Evolutionary conservation across 495 filamentous ascomycete species (phyloP), one percentile per base, ranked within the genome.

Genomic region (Podospora conica): DNA sequence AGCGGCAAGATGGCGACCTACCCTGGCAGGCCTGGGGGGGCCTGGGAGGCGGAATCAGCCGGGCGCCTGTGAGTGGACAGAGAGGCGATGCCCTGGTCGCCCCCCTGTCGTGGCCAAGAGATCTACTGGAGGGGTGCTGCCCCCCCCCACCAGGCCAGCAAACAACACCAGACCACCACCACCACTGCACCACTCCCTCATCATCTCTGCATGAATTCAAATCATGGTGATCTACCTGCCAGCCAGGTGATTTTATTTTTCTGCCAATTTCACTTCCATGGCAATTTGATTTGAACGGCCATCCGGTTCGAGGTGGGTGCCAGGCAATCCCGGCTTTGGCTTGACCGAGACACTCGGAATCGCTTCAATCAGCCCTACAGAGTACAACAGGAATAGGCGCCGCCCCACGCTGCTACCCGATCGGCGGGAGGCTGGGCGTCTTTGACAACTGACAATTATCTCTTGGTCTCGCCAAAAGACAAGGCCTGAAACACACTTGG

Each of bases 81-180:
- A 55, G 68, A 72, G 65, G 68, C 70, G 70, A 71, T 11, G 25
- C 63, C 55, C 12, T 48, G 22, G 18, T 33, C 48, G 24, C 25
- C 12, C 25, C 56, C 28, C 56, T 15, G 63, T 59, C 21, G 23
- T 21, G 40, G 61, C 48, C 61, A 69, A 58, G 54, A 60, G 58
- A 56, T 61, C 55, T 58, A 33, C 56, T 59, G 48, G 55, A 60
- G 48, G 54, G 23, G 54, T 65, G 24, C 25, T 33, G 27, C 2
- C 21, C 1, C 3, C 2, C 21, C 1, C 3, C 57, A 27, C 18
- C 18, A 29, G 57, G 31, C 31, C 31, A 40, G n/a, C 40, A 48
- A 40, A 48, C 40, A 48, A 48, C 40, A 48, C 40, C 40, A 48
- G 6, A 31, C 10, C 40, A 27, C n/a, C n/a, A 48, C 40, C 33